Conservation (phyloP, 495 filamentous ascomycete species). For the Penicillium lividum region DNA sequence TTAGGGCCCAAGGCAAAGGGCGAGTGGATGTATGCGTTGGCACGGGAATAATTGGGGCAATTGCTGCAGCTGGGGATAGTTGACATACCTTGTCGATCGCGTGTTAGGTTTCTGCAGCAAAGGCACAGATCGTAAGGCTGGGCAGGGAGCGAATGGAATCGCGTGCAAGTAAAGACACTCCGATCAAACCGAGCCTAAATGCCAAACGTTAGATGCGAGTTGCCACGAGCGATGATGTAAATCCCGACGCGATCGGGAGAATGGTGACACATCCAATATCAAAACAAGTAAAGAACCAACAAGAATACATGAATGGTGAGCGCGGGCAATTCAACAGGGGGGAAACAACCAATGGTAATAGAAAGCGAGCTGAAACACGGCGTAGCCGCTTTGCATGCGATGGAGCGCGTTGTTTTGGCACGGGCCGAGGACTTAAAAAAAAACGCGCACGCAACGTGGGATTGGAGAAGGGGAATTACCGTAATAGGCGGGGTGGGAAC, state of each 20-base stretch:
- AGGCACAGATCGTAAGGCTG: conserved; percentile 13
- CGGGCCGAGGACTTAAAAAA: conserved; percentile 18
- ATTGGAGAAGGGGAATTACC: conserved; percentile 22
- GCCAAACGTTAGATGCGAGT: conserved; percentile 19
- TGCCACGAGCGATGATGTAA: conserved; percentile 23
- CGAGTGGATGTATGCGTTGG: conserved; percentile 52
- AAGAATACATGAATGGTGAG: conserved; percentile 31
- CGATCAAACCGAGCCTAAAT: background rate
- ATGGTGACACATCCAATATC: background rate
- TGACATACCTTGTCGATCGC: conserved; percentile 48
- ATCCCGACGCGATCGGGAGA: conserved; percentile 6
- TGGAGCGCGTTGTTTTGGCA: conserved; percentile 30
- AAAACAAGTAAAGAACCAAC: background rate
- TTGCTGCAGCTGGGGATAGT: conserved; percentile 2
- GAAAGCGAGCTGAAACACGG: conserved; percentile 12
- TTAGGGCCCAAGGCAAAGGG: conserved; percentile 34
- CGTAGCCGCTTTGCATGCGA: conserved; percentile 23
- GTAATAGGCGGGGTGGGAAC: conserved; percentile 3
- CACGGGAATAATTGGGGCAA: conserved; percentile 34
- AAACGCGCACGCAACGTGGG: conserved; percentile 31
- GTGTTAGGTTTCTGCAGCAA: conserved; percentile 31
- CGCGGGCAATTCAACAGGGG: conserved; percentile 3
- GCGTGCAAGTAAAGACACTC: conserved; percentile 10
- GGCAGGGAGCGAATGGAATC: conserved; percentile 20
- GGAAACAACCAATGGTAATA: conserved; percentile 17